These are phyloP conservation scores for Fraxinus cuspidata DNA, from an alignment of 257 asterid genomes.

Conservation along the genomic window DNA sequence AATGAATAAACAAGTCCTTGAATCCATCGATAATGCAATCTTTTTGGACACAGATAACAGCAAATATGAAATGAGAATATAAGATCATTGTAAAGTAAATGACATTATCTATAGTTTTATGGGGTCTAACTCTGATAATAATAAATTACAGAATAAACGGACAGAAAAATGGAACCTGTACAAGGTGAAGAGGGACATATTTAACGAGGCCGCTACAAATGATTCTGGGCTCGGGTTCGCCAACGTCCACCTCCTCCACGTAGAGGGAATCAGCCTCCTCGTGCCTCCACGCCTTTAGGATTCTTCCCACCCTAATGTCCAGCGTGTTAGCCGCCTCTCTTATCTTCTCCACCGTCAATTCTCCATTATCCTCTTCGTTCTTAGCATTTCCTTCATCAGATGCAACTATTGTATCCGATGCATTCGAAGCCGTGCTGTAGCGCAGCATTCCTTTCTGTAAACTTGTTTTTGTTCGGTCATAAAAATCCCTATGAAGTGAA, in stretches of 20 bases:
- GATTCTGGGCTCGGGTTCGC: slow-evolving; percentile 82
- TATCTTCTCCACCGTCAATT: slow-evolving; percentile 25
- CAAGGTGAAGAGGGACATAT: slow-evolving; percentile 62
- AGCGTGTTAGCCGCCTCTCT: slow-evolving; percentile 68
- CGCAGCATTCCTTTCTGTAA: slow-evolving; percentile 18
- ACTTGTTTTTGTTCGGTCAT: background rate
- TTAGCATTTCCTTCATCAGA: slow-evolving; percentile 23
- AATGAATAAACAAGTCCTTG: background rate
- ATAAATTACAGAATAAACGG: background rate
- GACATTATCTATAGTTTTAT: background rate
- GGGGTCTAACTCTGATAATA: background rate
- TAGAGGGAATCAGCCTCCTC: slow-evolving; percentile 95
- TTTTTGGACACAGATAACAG: background rate
- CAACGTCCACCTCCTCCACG: slow-evolving; percentile 95
- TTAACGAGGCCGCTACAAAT: slow-evolving; percentile 94
- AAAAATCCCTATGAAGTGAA: background rate
- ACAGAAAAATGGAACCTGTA: slow-evolving; percentile 50
- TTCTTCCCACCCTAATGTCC: slow-evolving; percentile 82
- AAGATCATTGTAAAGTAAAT: background rate
- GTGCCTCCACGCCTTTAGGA: slow-evolving; percentile 78
- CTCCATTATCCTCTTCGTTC: slow-evolving; percentile 13
- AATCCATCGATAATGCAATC: background rate
- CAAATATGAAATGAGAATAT: background rate
- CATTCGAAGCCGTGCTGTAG: slow-evolving; percentile 44
- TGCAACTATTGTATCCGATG: slow-evolving; percentile 11